Evolutionary conservation across 306 rosid genomes (phyloP).

Genomic region (Ammopiptanthus mongolicus): DNA sequence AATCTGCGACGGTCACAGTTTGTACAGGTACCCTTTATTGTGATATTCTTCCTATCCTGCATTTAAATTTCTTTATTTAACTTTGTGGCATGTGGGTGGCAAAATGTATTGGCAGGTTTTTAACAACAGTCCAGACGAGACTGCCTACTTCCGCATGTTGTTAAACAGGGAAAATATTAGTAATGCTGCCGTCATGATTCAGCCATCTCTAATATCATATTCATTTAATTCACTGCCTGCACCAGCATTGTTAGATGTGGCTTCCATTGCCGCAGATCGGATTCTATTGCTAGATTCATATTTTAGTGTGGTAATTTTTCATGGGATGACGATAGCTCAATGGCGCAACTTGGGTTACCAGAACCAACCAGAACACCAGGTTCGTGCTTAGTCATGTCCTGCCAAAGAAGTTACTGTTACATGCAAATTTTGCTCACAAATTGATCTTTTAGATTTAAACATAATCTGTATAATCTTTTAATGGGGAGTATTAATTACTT

Average conservation of each 20-base stretch:
- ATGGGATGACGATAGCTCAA: conserved; percentile 97
- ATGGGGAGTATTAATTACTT: neutral
- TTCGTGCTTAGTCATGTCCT: conserved; percentile 26
- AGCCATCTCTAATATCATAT: conserved; percentile 83
- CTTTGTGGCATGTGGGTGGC: conserved; percentile 14
- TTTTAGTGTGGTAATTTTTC: conserved; percentile 90
- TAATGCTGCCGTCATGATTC: conserved; percentile 97
- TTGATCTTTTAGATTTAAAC: neutral
- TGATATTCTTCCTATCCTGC: conserved; percentile 8
- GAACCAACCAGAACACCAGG: conserved; percentile 83
- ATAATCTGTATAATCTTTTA: neutral
- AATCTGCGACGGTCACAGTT: conserved; percentile 93
- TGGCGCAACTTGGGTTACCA: conserved; percentile 99
- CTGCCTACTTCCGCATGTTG: conserved; percentile 93
- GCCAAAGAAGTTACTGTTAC: neutral
- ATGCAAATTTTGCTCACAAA: neutral
- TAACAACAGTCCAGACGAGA: conserved; percentile 99
- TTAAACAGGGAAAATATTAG: conserved; percentile 86
- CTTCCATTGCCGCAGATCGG: conserved; percentile 84
- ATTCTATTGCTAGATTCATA: conserved; percentile 90
- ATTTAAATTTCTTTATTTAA: conserved; percentile 4
- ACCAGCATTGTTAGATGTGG: conserved; percentile 90
- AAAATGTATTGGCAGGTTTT: conserved; percentile 64
- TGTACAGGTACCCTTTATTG: conserved; percentile 64
- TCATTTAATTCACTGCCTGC: conserved; percentile 84